Conservation (phyloP, 2,329 filamentous ascomycete genomes). For the Penicillium occitanis region DNA sequence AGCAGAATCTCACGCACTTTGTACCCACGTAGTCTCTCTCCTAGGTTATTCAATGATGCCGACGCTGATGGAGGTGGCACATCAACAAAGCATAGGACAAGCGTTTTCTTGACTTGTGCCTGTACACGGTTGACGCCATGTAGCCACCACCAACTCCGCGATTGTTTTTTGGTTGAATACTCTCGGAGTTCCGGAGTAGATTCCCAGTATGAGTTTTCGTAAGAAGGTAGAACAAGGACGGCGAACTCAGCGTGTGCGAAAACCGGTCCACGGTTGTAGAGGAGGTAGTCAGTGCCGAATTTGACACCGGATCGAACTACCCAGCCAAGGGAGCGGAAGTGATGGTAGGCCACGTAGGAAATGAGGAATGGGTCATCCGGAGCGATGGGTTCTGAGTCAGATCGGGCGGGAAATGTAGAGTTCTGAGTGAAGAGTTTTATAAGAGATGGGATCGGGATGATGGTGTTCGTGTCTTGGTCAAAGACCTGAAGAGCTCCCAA, state of each 20-base stretch:
- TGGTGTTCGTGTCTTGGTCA: slow-evolving; percentile 34
- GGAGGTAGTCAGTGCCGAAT: slow-evolving; percentile 90
- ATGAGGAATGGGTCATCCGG: slow-evolving; percentile 83
- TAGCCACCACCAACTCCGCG: slow-evolving; percentile 56
- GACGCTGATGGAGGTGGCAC: slow-evolving; percentile 67
- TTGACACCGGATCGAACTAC: slow-evolving; percentile 90
- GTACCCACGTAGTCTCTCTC: slow-evolving; percentile 65
- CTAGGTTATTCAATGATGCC: slow-evolving; percentile 54
- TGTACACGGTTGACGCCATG: slow-evolving; percentile 89
- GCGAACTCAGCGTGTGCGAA: slow-evolving; percentile 96
- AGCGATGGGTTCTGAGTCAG: slow-evolving; percentile 48
- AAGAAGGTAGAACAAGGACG: slow-evolving; percentile 78
- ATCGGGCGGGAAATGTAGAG: slow-evolving; percentile 66
- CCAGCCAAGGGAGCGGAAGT: slow-evolving; percentile 95
- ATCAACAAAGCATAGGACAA: slow-evolving; percentile 89
- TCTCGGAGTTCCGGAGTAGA: slow-evolving; percentile 50
- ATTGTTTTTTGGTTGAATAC: slow-evolving; percentile 50
- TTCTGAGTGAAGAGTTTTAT: slow-evolving; percentile 66
- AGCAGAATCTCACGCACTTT: slow-evolving; percentile 77
- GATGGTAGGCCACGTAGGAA: slow-evolving; percentile 88
- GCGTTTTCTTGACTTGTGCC: slow-evolving; percentile 82
- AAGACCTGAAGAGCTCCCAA: slow-evolving; percentile 70
- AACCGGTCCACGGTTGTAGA: slow-evolving; percentile 89
- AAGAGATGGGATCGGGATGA: slow-evolving; percentile 57
- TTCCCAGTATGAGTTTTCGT: slow-evolving; percentile 70